Evolutionary conservation across 352 stramenopile genomes (phyloP), one percentile per base, ranked within the genome.

Genomic region (Globisporangium alternatum): DNA sequence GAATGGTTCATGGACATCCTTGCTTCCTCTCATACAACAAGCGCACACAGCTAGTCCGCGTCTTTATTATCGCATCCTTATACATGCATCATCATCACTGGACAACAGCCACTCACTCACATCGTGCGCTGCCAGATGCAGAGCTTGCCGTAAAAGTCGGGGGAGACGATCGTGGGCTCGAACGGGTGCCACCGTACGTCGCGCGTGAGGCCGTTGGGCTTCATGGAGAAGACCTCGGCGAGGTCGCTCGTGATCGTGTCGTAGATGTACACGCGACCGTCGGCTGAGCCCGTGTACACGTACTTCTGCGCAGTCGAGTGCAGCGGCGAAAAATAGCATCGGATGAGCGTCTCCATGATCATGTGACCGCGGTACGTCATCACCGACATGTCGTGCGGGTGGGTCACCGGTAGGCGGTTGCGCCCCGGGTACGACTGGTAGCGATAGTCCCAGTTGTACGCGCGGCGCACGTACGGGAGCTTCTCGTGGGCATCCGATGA

Each of bases 261-360:
- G 74, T 90, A 95, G 5, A 95, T 80, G 65, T 93, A 93, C 62
- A 95, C 84, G 35, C 83, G 81, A 52, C 84, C 85, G 48, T 95
- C 84, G 0, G 87, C 87, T 54, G 87, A 95, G 31, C 87, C 87
- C 17, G 84, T 89, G 75, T 90, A 93, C 13, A 95, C 73, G 70
- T 91, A 95, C 69, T 93, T 93, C 69, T 95, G 87, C 2, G 77
- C 87, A 0, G 87, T 95, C n/a, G 84, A 89, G 61, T 93, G 81
- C 56, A 93, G 60, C n/a, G 87, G 87, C 61, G 87, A 95, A 54
- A 95, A 95, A 64, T 95, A 83, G 62, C 80, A 91, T 2, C 87
- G 87, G 54, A 95, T 88, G 15, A 95, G 74, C 63, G 87, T 95
- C 77, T 95, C 78, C 66, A 90, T 79, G 30, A 93, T 75, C 59